Conservation (phyloP, 176 grass and related monocot species). For the Lolium multiflorum region DNA sequence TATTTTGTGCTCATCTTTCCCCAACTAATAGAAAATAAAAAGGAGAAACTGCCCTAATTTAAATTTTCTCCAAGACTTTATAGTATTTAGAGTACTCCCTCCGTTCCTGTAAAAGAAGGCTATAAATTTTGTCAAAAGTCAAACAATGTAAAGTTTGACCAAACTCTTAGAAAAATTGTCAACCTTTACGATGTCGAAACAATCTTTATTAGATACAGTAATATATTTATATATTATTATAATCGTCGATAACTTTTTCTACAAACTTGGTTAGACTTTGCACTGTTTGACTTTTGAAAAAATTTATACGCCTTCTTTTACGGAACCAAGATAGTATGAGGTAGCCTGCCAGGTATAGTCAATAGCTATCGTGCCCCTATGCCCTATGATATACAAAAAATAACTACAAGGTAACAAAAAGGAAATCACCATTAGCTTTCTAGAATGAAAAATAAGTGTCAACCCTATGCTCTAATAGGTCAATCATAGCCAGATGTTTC, state of each 20-base stretch:
- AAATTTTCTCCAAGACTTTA: background rate
- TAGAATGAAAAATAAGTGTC: background rate
- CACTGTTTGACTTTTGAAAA: too few species aligned
- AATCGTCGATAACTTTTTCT: too few species aligned
- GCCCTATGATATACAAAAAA: background rate
- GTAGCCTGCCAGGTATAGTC: background rate
- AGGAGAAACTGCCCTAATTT: background rate
- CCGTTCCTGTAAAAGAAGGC: too few species aligned
- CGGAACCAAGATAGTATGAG: too few species aligned
- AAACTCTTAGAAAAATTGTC: too few species aligned
- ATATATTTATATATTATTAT: too few species aligned
- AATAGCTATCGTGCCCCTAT: background rate
- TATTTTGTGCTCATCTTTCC: slow-evolving; percentile 5
- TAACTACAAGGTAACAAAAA: slow-evolving; percentile 19
- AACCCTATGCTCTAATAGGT: background rate
- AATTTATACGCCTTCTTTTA: too few species aligned
- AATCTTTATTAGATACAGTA: too few species aligned
- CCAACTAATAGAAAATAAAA: background rate
- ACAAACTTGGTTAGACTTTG: too few species aligned
- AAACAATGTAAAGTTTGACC: too few species aligned
- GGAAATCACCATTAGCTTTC: background rate
- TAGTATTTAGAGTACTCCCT: background rate
- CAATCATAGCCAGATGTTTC: background rate
- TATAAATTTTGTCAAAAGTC: too few species aligned
- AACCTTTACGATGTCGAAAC: too few species aligned